phyloP scores from a whole-genome alignment of 1,139 yeast species.

The Lodderomyces elongisporus region DNA sequence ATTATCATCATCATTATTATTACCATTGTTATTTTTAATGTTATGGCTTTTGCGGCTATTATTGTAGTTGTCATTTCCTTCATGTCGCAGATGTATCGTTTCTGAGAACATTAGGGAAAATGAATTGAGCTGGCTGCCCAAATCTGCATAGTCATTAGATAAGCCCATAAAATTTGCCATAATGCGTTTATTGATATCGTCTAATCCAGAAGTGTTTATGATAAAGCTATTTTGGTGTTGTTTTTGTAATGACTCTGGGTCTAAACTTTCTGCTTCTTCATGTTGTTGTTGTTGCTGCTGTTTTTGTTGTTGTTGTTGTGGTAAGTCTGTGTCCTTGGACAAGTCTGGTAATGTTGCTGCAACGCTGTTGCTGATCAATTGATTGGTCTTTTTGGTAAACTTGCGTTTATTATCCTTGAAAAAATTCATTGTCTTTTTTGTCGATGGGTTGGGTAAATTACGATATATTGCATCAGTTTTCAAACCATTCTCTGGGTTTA shows the following conservation, averaged over 20 bases:
- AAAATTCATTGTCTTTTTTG: slow-evolving; percentile 29
- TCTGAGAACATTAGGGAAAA: slow-evolving; percentile 56
- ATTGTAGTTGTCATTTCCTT: slow-evolving; percentile 2
- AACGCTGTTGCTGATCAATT: slow-evolving; percentile 15
- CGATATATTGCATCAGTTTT: slow-evolving; percentile 57
- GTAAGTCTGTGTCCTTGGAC: neutral
- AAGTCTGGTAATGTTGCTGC: neutral
- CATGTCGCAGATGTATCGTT: slow-evolving; percentile 13
- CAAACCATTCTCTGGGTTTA: slow-evolving; percentile 56
- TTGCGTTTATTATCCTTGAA: slow-evolving; percentile 30
- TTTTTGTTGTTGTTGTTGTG: neutral
- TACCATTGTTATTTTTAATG: slow-evolving; percentile 5
- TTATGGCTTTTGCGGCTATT: no score
- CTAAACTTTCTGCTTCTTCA: slow-evolving; percentile 1
- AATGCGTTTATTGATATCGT: slow-evolving; percentile 61
- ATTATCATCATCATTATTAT: neutral
- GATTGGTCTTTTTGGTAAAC: slow-evolving; percentile 24
- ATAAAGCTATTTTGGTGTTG: slow-evolving; percentile 13
- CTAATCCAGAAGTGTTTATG: slow-evolving; percentile 44
- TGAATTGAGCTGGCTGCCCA: slow-evolving; percentile 69
- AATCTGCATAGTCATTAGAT: slow-evolving; percentile 61
- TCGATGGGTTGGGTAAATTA: slow-evolving; percentile 58
- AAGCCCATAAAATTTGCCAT: slow-evolving; percentile 61
- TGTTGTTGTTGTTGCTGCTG: no score
- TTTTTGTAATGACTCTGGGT: slow-evolving; percentile 3